Evolutionary conservation across 148 eudicot genomes (phyloP).

Genomic region (Rheum nobile): DNA sequence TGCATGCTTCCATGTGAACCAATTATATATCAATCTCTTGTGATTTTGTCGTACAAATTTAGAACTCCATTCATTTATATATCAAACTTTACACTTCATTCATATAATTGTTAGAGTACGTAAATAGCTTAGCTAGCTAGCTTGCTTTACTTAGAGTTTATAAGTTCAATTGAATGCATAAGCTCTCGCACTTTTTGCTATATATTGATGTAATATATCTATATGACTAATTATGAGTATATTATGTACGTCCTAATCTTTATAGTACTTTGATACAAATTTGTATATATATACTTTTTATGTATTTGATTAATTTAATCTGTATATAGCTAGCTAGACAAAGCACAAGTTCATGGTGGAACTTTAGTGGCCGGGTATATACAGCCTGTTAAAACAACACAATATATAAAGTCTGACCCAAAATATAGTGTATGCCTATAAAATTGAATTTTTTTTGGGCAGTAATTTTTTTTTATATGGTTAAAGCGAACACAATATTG

Average conservation of each 20-base stretch:
- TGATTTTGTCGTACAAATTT: neutral
- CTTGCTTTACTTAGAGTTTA: no score
- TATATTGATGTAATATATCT: neutral
- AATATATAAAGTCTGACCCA: neutral
- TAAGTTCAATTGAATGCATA: neutral
- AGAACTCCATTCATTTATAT: neutral
- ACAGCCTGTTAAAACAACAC: constrained; percentile 1
- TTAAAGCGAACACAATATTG: neutral
- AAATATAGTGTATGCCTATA: neutral
- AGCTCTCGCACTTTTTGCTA: neutral
- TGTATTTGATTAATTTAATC: neutral
- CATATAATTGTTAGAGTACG: neutral
- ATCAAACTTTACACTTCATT: neutral
- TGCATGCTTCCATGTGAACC: neutral
- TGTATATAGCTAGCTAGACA: neutral
- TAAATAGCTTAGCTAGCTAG: neutral
- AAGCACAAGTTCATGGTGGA: neutral
- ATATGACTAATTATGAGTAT: neutral
- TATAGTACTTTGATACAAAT: constrained; percentile 1
- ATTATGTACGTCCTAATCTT: neutral
- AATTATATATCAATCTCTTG: neutral
- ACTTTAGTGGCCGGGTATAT: neutral
- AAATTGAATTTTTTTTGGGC: neutral
- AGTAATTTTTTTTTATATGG: neutral
- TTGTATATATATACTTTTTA: neutral